Base-by-base conservation (phyloP, 768 basidiomycete species). In the Cystobasidium ongulense region DNA sequence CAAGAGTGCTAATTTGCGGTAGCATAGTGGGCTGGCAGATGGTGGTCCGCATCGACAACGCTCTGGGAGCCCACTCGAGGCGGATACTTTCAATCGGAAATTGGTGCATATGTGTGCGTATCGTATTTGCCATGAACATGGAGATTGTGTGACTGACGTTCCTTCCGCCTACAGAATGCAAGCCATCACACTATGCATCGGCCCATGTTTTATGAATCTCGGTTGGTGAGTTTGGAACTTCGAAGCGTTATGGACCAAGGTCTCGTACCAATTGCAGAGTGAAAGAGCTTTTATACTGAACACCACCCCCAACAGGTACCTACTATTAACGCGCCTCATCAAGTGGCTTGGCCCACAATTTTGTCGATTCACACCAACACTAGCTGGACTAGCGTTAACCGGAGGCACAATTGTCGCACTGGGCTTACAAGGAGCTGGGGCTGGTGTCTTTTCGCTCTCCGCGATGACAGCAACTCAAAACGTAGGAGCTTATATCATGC, bases 21-120 rank as follows among this genome's bases (percentile, higher is more conserved):
- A 35, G 8, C 15, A 13, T 31, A 64, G 65, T 67, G 65, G 65
- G 38, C 39, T 1, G 68, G 68, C 53, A 59, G 68, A 38, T 43
- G 52, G 54, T 71, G 68, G 68, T 31, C 25, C n/a, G 23, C 43
- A 2, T 23, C 35, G 18, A 35, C 52, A 4, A 43, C 54, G 31
- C 7, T 31, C 21, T 71, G 68, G 68, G 4, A 33, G 23, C 53
- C 52, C 52, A 29, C 27, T 23, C 23, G 29, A 25, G 68, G 68
- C 33, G 68, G 68, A 11, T 71, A 57, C 35, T 71, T 53, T 53
- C 21, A 54, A 18, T 71, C 68, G 25, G 54, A 71, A 35, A 8
- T 1, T 11, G 38, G 8, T n/a, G 68, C 68, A 35, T 71, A 59
- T 59, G 23, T 38, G 63, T 64, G n/a, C 1, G 63, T 59, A 15